Evolutionary conservation across 192 early-diverging fungal species (phyloP).

Genomic region (Allomyces macrogynus): DNA sequence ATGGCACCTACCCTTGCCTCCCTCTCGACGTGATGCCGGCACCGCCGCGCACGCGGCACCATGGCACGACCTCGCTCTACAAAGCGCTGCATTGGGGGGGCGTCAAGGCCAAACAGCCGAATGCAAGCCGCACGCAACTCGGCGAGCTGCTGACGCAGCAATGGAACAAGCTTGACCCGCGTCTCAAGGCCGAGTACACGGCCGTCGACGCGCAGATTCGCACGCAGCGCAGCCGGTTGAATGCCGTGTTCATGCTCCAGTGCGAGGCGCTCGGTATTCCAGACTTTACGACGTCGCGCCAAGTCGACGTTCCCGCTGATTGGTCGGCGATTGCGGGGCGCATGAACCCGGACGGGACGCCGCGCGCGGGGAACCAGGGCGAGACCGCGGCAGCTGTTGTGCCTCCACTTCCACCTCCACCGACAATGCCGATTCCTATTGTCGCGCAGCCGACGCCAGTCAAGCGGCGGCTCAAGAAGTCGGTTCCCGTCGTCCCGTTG

Average conservation of each 20-base stretch:
- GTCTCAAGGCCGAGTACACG: not conserved
- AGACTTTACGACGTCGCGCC: not conserved
- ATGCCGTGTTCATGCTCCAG: not conserved
- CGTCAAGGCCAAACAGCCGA: not conserved
- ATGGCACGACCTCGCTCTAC: not conserved
- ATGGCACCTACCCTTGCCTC: not conserved
- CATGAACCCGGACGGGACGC: too few relatives aligned
- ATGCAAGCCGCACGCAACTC: not conserved
- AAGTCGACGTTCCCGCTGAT: not conserved
- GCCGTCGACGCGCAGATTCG: not conserved
- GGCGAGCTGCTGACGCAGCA: not conserved
- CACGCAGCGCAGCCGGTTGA: not conserved
- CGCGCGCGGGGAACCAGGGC: too few relatives aligned
- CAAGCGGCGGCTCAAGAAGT: too few relatives aligned
- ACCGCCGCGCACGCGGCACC: not conserved
- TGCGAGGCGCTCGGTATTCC: not conserved
- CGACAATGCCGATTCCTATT: too few relatives aligned
- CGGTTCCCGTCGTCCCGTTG: too few relatives aligned
- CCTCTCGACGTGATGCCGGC: not conserved
- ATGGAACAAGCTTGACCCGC: not conserved
- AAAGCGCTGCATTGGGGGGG: not conserved
- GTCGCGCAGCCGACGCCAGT: too few relatives aligned
- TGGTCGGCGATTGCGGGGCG: too few relatives aligned
- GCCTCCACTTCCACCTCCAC: too few relatives aligned
- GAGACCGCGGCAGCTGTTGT: too few relatives aligned